These are phyloP conservation scores for Mucor racemosus DNA, from an alignment of 371 early-diverging fungal species.

Conservation along the genomic window DNA sequence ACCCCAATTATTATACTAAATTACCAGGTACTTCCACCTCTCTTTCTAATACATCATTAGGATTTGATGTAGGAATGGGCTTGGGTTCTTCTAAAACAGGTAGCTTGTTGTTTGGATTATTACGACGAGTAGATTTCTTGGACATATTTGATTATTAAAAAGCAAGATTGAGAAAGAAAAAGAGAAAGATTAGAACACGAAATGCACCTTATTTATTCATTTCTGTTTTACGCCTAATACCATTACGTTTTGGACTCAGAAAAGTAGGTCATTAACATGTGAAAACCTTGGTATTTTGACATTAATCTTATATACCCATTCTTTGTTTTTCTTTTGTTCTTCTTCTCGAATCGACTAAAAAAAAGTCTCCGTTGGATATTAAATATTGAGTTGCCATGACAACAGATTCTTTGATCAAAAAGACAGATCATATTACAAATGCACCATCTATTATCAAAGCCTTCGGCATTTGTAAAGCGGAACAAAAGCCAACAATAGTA, in stretches of 20 bases:
- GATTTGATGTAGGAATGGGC: conserved; percentile 22
- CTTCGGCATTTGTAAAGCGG: not conserved
- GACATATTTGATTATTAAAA: conserved; percentile 11
- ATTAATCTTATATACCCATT: not conserved
- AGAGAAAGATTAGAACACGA: not conserved
- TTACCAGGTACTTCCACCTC: conserved; percentile 23
- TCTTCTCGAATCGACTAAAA: not conserved
- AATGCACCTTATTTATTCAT: not conserved
- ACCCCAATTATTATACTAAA: no score
- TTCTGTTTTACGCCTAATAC: not conserved
- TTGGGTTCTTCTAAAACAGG: conserved; percentile 1
- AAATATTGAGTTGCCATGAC: not conserved
- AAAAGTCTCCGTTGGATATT: not conserved
- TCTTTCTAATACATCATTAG: conserved; percentile 22
- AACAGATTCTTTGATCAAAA: not conserved
- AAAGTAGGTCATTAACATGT: conserved; percentile 15
- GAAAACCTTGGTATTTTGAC: conserved; percentile 13
- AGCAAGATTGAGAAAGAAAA: not conserved
- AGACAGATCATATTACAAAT: not conserved
- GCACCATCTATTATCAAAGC: not conserved
- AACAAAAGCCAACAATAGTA: not conserved
- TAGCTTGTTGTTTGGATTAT: not conserved
- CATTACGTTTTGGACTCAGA: not conserved
- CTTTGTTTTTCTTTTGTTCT: not conserved
- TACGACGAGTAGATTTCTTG: conserved; percentile 8